These are phyloP conservation scores for Trichoderma oligosporum DNA, from an alignment of 2,329 filamentous ascomycete genomes.

Conservation along the genomic window DNA sequence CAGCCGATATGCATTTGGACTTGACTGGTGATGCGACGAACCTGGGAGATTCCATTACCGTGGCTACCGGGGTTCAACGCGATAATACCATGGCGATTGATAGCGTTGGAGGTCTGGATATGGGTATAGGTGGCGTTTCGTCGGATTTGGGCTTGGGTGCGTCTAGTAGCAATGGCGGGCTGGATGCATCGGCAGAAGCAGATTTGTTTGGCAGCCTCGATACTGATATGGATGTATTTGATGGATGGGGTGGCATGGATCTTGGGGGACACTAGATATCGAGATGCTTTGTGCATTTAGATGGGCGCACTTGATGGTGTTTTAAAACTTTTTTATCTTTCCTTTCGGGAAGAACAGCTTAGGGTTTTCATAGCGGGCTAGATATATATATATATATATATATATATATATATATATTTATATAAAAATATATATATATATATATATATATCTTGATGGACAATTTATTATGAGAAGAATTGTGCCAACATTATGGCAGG, in stretches of 20 bases:
- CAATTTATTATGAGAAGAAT: no score
- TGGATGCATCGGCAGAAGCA: constrained; percentile 36
- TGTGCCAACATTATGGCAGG: no score
- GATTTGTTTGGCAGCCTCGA: constrained; percentile 40
- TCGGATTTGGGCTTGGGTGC: constrained; percentile 39
- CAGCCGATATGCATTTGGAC: constrained; percentile 40
- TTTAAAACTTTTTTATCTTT: not conserved
- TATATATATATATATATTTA: no score
- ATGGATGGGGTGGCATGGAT: constrained; percentile 30
- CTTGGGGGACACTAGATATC: not conserved
- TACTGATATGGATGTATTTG: constrained; percentile 45
- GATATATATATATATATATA: not conserved
- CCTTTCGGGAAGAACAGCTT: not conserved
- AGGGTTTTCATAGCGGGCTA: not conserved
- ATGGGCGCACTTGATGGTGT: not conserved
- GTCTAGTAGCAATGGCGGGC: constrained; percentile 32
- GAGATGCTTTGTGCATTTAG: not conserved
- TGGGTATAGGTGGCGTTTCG: constrained; percentile 38
- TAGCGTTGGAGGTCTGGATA: constrained; percentile 44
- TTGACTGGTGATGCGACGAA: constrained; percentile 37
- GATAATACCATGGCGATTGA: constrained; percentile 41
- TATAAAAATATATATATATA: no score
- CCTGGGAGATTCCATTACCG: constrained; percentile 43
- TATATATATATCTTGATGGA: no score
- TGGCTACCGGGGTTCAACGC: constrained; percentile 39